A percentile compares a stretch with the other conserved stretches of the same genome.
phyloP scores from a whole-genome alignment of 768 basidiomycete species.

The Phaeotremella fagi region DNA sequence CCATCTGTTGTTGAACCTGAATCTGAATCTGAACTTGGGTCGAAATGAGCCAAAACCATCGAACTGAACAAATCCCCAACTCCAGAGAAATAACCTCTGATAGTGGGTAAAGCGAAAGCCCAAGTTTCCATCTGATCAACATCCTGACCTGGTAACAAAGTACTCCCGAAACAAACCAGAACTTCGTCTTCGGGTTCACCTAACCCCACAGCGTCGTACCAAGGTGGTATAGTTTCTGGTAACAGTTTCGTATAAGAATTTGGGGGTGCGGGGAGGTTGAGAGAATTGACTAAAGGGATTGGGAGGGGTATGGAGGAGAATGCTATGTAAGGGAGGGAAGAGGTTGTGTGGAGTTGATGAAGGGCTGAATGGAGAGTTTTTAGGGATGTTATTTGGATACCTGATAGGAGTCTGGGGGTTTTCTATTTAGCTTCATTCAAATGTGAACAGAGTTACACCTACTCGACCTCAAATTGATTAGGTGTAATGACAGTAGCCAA shows the following conservation, averaged over 20 bases:
- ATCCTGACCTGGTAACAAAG: slow-evolving; percentile 11
- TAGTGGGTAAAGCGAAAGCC: slow-evolving; percentile 66
- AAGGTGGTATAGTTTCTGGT: slow-evolving; percentile 21
- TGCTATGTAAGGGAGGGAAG: slow-evolving; percentile 77
- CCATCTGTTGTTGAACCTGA: too few relatives aligned
- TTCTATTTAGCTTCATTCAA: not conserved
- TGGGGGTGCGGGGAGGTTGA: slow-evolving; percentile 46
- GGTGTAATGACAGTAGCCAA: slow-evolving; percentile 91
- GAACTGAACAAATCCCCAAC: slow-evolving; percentile 97
- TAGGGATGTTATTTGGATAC: slow-evolving; percentile 62
- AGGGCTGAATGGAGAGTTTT: slow-evolving; percentile 66
- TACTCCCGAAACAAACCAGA: slow-evolving; percentile 76
- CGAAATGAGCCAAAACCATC: slow-evolving; percentile 75
- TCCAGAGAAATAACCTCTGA: slow-evolving; percentile 90
- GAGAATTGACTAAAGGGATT: slow-evolving; percentile 53
- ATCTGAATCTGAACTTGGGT: slow-evolving; percentile 13
- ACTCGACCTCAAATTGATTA: slow-evolving; percentile 98
- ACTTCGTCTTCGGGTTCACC: slow-evolving; percentile 48
- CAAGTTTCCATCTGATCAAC: slow-evolving; percentile 48
- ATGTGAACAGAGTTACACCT: slow-evolving; percentile 37
- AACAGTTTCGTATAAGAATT: slow-evolving; percentile 22
- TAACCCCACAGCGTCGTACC: slow-evolving; percentile 20
- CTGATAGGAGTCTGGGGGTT: slow-evolving; percentile 57
- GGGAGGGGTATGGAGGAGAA: slow-evolving; percentile 83
- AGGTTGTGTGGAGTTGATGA: slow-evolving; percentile 66